Evolutionary conservation across 805 yeast genomes (phyloP).

Genomic region (Deakozyma indianensis): DNA sequence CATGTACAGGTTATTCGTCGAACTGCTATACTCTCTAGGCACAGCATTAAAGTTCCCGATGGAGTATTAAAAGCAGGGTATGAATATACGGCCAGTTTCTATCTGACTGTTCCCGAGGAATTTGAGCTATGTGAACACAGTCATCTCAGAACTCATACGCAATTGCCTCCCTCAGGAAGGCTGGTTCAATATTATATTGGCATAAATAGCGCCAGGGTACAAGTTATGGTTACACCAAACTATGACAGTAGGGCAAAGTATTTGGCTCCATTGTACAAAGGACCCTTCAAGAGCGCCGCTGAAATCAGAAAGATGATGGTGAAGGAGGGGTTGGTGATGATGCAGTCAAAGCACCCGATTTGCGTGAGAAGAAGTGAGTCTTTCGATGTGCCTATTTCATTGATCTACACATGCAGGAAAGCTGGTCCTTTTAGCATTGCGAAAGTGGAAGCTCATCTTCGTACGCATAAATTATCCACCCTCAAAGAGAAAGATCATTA

Average conservation of each 20-base stretch:
- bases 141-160: neutral
- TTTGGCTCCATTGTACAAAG: neutral
- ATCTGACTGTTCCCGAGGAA: neutral
- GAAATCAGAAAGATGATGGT: neutral
- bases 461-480: neutral
- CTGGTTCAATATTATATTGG: neutral
- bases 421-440: neutral
- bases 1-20: neutral
- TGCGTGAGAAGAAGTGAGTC: neutral
- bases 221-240: neutral
- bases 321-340: neutral
- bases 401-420: neutral
- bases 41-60: neutral
- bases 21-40: neutral
- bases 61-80: neutral
- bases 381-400: neutral
- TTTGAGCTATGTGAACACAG: neutral
- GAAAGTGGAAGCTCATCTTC: neutral
- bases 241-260: neutral
- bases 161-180: neutral
- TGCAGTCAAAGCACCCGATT: neutral
- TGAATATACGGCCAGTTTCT: neutral
- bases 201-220: neutral
- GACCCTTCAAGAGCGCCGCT: neutral
- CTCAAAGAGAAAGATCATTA: neutral